phyloP scores from a whole-genome alignment of 1,139 yeast genomes.

The Blastobotrys arbuscula region DNA sequence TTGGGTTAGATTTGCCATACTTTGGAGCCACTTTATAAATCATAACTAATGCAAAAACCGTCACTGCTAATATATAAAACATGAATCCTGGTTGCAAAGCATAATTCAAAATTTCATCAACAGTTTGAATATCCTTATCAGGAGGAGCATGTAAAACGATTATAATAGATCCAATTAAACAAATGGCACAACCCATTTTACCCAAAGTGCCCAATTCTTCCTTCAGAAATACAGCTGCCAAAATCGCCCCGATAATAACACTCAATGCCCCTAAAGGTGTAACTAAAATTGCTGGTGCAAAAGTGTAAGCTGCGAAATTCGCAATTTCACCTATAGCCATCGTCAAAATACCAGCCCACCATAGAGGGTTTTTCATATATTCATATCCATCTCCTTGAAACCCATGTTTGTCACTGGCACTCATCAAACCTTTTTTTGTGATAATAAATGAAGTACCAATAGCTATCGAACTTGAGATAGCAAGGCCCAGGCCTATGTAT shows the following conservation, averaged over 20 bases:
- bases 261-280: slow-evolving; percentile 90
- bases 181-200: slow-evolving; percentile 91
- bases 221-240: slow-evolving; percentile 77
- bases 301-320: slow-evolving; percentile 90
- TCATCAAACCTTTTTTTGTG: slow-evolving; percentile 80
- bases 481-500: slow-evolving; percentile 83
- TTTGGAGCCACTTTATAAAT: slow-evolving; percentile 77
- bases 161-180: slow-evolving; percentile 83
- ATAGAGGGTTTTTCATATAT: slow-evolving; percentile 76
- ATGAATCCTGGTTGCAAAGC: slow-evolving; percentile 80
- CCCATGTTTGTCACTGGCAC: slow-evolving; percentile 62
- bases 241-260: slow-evolving; percentile 81
- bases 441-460: slow-evolving; percentile 87
- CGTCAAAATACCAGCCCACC: slow-evolving; percentile 93
- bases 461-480: slow-evolving; percentile 82
- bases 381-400: slow-evolving; percentile 51
- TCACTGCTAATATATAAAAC: slow-evolving; percentile 57
- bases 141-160: slow-evolving; percentile 91
- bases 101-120: slow-evolving; percentile 77
- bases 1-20: slow-evolving; percentile 77
- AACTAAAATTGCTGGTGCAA: slow-evolving; percentile 89
- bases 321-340: slow-evolving; percentile 94
- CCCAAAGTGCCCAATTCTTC: slow-evolving; percentile 87
- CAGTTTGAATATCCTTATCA: slow-evolving; percentile 82
- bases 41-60: slow-evolving; percentile 67